These are phyloP conservation scores for Salix udensis DNA, from an alignment of 345 rosid genomes.

Conservation along the genomic window DNA sequence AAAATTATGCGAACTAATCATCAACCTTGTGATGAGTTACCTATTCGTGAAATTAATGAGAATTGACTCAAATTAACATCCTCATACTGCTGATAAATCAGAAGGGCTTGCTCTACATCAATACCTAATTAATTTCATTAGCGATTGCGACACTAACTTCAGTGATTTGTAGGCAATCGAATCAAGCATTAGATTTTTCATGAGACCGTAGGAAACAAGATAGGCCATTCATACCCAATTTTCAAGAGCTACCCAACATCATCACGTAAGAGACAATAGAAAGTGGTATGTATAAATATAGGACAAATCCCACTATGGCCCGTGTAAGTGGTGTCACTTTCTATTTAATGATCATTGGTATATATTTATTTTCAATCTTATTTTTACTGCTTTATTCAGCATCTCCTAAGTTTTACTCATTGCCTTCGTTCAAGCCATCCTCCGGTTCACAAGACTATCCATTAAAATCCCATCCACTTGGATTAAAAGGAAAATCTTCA, in stretches of 20 bases:
- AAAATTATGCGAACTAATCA: no score
- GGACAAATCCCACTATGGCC: constrained; percentile 14
- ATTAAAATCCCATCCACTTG: background rate
- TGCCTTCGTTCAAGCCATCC: background rate
- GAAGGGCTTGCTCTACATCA: background rate
- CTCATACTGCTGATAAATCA: no score
- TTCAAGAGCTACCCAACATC: background rate
- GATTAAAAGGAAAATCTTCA: no score
- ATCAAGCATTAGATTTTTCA: background rate
- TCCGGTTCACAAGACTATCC: background rate
- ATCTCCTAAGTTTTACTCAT: background rate
- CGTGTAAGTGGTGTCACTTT: constrained; percentile 10
- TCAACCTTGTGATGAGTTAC: no score
- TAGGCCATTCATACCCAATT: background rate
- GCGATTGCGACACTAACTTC: background rate
- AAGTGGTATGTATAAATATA: constrained; percentile 15
- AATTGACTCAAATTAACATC: no score
- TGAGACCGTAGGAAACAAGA: no score
- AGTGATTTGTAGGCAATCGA: background rate
- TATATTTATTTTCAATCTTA: background rate
- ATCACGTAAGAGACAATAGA: constrained; percentile 24
- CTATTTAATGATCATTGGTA: constrained; percentile 19
- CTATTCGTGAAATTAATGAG: no score
- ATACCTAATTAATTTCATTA: background rate
- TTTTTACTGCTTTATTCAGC: background rate